These are phyloP conservation scores for Linum tenue DNA, from an alignment of 345 rosid genomes.

Conservation along the genomic window DNA sequence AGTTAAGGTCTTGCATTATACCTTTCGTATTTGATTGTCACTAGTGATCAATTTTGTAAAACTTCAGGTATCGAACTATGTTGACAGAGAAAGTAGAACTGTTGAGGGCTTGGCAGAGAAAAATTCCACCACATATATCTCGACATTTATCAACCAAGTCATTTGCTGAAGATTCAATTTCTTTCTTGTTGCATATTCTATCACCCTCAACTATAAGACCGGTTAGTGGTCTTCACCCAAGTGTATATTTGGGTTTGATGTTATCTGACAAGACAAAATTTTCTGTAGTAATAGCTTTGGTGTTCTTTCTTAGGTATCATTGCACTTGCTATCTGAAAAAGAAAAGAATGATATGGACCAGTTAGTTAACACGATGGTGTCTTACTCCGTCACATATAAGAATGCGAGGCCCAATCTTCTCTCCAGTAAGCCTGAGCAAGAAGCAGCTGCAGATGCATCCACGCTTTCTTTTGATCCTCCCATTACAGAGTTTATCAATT, in stretches of 20 bases:
- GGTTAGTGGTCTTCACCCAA: constrained; percentile 30
- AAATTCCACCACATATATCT: constrained; percentile 60
- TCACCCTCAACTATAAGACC: constrained; percentile 80
- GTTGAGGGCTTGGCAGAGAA: constrained; percentile 65
- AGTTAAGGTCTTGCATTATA: constrained; percentile 1
- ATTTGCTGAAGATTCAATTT: constrained; percentile 63
- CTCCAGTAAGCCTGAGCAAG: not conserved
- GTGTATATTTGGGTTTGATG: too few relatives aligned
- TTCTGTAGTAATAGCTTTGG: constrained; percentile 1
- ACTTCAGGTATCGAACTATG: constrained; percentile 55
- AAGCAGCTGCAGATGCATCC: not conserved
- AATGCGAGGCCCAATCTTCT: not conserved
- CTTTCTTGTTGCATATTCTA: constrained; percentile 65
- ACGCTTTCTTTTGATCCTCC: not conserved
- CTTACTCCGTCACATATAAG: not conserved
- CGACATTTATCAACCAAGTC: constrained; percentile 72
- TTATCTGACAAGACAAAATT: too few relatives aligned
- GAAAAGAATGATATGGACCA: constrained; percentile 37
- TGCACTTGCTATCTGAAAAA: constrained; percentile 62
- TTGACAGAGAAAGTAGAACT: constrained; percentile 56
- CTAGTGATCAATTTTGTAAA: constrained; percentile 18
- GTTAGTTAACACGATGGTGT: not conserved
- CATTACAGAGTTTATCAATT: not conserved
- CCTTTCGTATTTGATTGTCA: constrained; percentile 12
- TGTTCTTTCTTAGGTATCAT: constrained; percentile 55